phyloP scores from a whole-genome alignment of 305 asterid species.

The Fraxinus greggii region DNA sequence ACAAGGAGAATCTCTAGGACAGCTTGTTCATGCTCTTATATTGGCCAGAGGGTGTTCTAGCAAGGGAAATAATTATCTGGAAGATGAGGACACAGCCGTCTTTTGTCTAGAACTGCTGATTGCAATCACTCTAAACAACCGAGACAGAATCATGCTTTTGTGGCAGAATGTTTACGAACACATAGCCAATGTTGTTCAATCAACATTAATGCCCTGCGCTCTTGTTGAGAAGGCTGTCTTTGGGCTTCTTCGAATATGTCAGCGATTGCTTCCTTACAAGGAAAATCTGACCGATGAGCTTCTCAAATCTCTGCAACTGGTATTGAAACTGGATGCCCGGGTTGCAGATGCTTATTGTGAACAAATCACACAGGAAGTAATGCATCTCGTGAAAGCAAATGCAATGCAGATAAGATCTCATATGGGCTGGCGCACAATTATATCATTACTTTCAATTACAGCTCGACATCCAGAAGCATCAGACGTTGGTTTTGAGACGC shows the following conservation, averaged over 20 bases:
- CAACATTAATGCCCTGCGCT: constrained; percentile 80
- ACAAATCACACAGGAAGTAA: constrained; percentile 87
- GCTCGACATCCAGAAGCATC: constrained; percentile 99
- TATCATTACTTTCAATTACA: constrained; percentile 83
- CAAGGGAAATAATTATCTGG: constrained; percentile 53
- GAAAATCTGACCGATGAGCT: constrained; percentile 91
- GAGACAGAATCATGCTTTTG: constrained; percentile 91
- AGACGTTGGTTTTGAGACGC: constrained; percentile 82
- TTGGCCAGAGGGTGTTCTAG: constrained; percentile 59
- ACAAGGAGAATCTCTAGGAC: constrained; percentile 77
- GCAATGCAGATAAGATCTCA: constrained; percentile 89
- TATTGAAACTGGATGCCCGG: constrained; percentile 90
- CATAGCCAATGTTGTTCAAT: constrained; percentile 76
- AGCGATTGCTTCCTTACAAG: constrained; percentile 89
- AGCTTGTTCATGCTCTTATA: constrained; percentile 82
- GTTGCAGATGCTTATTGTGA: constrained; percentile 97
- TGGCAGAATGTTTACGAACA: constrained; percentile 89
- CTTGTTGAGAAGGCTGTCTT: constrained; percentile 88
- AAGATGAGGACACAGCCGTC: constrained; percentile 74
- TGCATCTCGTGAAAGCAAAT: constrained; percentile 86
- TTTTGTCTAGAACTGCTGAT: constrained; percentile 87
- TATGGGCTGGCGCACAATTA: constrained; percentile 87
- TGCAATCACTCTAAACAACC: constrained; percentile 77
- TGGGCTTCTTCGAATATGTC: constrained; percentile 90
- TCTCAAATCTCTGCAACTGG: constrained; percentile 80